Percentiles rank a stretch among this genome's conserved stretches.
phyloP scores from a whole-genome alignment of 192 early-diverging fungal species.

The Dispira simplex region DNA sequence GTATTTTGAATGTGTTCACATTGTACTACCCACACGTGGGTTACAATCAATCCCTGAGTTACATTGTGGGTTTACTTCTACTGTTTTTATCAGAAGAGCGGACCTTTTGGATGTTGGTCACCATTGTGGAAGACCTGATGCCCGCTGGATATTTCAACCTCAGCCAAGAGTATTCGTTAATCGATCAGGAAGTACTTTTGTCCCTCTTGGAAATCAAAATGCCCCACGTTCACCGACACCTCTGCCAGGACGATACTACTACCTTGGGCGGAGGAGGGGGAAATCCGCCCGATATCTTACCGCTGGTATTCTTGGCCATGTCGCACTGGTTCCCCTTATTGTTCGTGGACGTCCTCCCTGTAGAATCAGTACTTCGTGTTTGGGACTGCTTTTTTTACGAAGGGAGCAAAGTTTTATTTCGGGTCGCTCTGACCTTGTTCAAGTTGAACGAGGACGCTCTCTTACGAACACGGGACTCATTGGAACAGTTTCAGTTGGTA shows the following conservation, averaged over 20 bases:
- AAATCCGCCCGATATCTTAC: conserved; percentile 32
- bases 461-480: conserved; percentile 32
- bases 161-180: conserved; percentile 9
- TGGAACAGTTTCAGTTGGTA: conserved; percentile 42
- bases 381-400: conserved; percentile 73
- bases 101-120: conserved; percentile 66
- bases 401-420: conserved; percentile 51
- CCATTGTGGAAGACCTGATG: conserved; percentile 53
- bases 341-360: conserved; percentile 62
- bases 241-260: neutral
- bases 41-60: conserved; percentile 76
- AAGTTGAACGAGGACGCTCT: conserved; percentile 47
- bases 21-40: conserved; percentile 56
- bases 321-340: conserved; percentile 74
- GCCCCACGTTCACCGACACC: conserved; percentile 11
- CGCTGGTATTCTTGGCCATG: conserved; percentile 55
- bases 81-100: conserved; percentile 55
- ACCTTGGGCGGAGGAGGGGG: conserved; percentile 26
- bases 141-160: conserved; percentile 21
- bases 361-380: conserved; percentile 56
- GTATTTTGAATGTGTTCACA: conserved; percentile 55
- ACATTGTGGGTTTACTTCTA: conserved; percentile 55
- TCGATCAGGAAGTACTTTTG: conserved; percentile 11
- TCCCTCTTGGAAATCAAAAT: conserved; percentile 8
- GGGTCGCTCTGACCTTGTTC: conserved; percentile 57